Base-by-base conservation (phyloP, 2,329 filamentous ascomycete genomes). In the Chrysoporthe puriensis region DNA sequence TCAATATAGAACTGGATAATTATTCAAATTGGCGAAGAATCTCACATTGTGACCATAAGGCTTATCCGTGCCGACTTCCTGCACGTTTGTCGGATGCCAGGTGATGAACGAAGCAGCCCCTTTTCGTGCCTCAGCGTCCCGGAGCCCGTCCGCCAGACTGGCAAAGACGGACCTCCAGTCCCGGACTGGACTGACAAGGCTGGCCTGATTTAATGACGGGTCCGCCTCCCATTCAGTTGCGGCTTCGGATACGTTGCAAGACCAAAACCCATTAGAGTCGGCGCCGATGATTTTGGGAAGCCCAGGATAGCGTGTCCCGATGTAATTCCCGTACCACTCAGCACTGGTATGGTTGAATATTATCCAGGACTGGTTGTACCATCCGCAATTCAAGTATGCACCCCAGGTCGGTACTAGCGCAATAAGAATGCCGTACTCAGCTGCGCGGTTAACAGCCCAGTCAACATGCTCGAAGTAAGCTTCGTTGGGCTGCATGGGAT, bases 1-100 rank as follows among this genome's bases (percentile, higher is more conserved):
- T 57, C 16, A 57, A 26, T 21, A 13, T 40, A 57, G 16, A 40
- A 26, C 4, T 52, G 4, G 11, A 54, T 11, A 2, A 3, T 3
- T n/a, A 2, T 21, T 57, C 34, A 9, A 7, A 34, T 18, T 13
- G 40, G 40, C 4, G 16, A 36, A 26, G 40, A 9, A 13, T 4
- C 60, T 62, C 44, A 62, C 60, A 16, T 62, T 62, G 32, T 62
- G 60, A 34, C 60, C 60, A 21, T 62, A 62, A 48, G 60, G 44
- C 16, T 62, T 48, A 44, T 48, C 44, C 14, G 60, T 62, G 18
- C 60, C 60, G 18, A 62, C 32, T 36, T 48, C 44, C 32, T 48
- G 44, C 34, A 48, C 32, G 16, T 52, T 52, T 36, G 60, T 62
- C 26, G 60, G 60, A 42, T 62, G 60, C 60, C 60, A 62, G 14